Conservation (phyloP, 2,329 filamentous ascomycete genomes). For the Fusarium clavum region DNA sequence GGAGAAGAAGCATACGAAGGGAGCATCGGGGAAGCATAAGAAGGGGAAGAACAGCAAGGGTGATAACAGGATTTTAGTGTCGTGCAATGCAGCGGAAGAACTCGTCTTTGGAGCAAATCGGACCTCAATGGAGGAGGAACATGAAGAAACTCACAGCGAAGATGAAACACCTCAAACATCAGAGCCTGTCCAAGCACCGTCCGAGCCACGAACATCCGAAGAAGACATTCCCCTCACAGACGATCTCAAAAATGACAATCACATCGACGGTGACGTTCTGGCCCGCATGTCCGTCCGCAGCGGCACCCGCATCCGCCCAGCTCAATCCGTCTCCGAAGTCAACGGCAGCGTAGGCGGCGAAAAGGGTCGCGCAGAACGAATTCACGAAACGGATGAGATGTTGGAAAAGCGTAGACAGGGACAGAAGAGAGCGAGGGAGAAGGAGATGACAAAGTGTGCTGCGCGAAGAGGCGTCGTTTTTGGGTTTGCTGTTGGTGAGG, state of each 20-base stretch:
- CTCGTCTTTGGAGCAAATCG: conserved; percentile 23
- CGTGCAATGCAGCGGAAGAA: conserved; percentile 26
- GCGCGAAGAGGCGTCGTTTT: conserved; percentile 71
- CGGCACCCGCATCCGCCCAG: conserved; percentile 52
- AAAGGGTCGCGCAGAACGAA: conserved; percentile 64
- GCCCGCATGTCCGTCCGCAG: conserved; percentile 53
- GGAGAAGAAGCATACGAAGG: conserved; percentile 44
- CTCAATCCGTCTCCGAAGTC: conserved; percentile 59
- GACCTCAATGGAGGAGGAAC: conserved; percentile 7
- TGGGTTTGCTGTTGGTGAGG: conserved; percentile 54
- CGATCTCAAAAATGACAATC: background rate
- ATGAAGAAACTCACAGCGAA: background rate
- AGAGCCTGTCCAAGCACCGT: background rate
- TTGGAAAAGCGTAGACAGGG: conserved; percentile 61
- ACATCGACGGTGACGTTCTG: conserved; percentile 56
- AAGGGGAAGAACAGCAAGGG: conserved; percentile 54
- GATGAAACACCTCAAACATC: background rate
- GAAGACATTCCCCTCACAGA: conserved; percentile 1
- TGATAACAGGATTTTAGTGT: conserved; percentile 37
- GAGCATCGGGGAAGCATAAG: conserved; percentile 56
- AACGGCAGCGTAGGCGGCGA: conserved; percentile 68
- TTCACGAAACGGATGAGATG: conserved; percentile 64
- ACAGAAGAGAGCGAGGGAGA: conserved; percentile 56
- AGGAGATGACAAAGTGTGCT: conserved; percentile 71
- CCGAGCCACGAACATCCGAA: background rate